Evolutionary conservation across 2,329 filamentous ascomycete genomes (phyloP), one percentile per base, ranked within the genome.

Genomic region (Fusarium nanum): DNA sequence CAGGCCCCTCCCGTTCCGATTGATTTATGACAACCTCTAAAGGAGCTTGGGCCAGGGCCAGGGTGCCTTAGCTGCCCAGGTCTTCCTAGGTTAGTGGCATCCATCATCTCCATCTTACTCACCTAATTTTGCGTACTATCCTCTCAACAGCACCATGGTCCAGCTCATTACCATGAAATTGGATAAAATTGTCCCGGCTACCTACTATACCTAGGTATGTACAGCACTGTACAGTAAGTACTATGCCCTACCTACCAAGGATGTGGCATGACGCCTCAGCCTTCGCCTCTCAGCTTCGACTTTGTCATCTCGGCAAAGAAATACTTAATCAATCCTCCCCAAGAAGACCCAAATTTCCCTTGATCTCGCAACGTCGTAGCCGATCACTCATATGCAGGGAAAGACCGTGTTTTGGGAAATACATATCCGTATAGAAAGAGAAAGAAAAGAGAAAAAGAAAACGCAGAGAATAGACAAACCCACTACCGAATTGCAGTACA

Each of bases 11-110:
- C 58, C 44, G 63, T 68, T 68, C 64, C 62, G 64, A 68, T 60
- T 71, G 63, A 68, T 60, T 71, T 71, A 53, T 70, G 58, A 71
- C 63, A 68, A 70, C 53, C 64, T 71, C 52, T 50, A 64, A 63
- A 67, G 49, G 59, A 70, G 67, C 63, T 67, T 67, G 55, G 67
- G 57, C 56, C 56, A 69, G 60, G 65, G 48, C 34, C 60, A 47
- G 62, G 60, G 44, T 48, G 52, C 32, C 66, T 64, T 45, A 54
- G 48, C 54, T 67, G 63, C 54, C 67, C 37, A 63, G 30, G 34
- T 63, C 55, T 48, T 44, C 40, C 47, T 40, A 62, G 58, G 41
- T 47, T 42, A 56, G 59, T 62, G 27, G 37, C 30, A 34, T 52
- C 56, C 28, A 49, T 27, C 53, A 66, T 60, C 54, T 44, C 44